These are phyloP conservation scores for Ceriops decandra DNA, from an alignment of 345 rosid species.

Conservation along the genomic window DNA sequence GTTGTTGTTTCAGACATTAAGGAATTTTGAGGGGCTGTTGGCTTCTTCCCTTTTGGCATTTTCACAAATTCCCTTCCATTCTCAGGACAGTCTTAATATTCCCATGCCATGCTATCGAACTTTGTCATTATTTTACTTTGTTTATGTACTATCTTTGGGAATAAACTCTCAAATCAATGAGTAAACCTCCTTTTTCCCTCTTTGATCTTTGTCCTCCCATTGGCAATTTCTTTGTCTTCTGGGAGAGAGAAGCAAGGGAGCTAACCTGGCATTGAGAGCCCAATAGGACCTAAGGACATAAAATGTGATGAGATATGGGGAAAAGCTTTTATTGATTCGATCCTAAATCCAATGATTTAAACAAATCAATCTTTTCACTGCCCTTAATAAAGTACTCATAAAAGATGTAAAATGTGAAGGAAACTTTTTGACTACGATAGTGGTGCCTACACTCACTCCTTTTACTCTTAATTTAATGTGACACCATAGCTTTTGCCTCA, in stretches of 20 bases:
- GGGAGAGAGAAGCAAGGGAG: not conserved
- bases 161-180: conserved; percentile 21
- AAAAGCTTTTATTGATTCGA: conserved; percentile 37
- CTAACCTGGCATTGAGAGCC: conserved; percentile 13
- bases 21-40: conserved; percentile 4
- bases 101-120: not conserved
- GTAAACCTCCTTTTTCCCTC: not conserved
- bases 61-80: conserved; percentile 14
- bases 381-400: conserved; percentile 15
- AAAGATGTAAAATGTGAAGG: conserved; percentile 30
- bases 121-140: not conserved
- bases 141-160: not conserved
- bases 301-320: conserved; percentile 19
- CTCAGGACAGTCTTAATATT: not conserved
- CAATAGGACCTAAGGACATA: conserved; percentile 14
- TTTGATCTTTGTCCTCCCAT: conserved; percentile 2
- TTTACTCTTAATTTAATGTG: conserved; percentile 12
- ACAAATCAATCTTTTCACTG: conserved; percentile 1
- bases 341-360: conserved; percentile 30
- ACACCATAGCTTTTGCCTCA: not conserved
- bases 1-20: conserved; percentile 19
- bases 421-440: conserved; percentile 43
- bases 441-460: conserved; percentile 3
- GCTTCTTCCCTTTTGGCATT: conserved; percentile 32
- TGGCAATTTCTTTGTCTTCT: conserved; percentile 18